These are phyloP conservation scores for Phialophora verrucosa DNA, from an alignment of 2,329 filamentous ascomycete genomes.

Conservation along the genomic window DNA sequence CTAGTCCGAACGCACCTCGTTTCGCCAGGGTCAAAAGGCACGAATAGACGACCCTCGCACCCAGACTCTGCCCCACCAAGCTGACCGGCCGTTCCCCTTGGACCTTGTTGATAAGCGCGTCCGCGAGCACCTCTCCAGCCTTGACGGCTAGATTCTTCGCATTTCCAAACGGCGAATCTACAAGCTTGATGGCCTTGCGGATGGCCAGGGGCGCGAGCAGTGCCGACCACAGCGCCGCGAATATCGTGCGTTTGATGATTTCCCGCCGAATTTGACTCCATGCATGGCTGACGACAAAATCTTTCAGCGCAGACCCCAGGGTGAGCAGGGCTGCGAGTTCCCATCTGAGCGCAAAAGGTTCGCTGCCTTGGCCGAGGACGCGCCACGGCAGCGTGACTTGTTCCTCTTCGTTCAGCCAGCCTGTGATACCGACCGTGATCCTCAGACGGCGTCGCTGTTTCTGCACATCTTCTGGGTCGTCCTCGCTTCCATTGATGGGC, in stretches of 20 bases:
- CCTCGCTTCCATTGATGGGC: slow-evolving; percentile 55
- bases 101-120: slow-evolving; percentile 73
- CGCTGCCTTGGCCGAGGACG: slow-evolving; percentile 65
- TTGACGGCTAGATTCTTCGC: slow-evolving; percentile 73
- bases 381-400: slow-evolving; percentile 73
- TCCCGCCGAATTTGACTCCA: slow-evolving; percentile 70
- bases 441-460: slow-evolving; percentile 62
- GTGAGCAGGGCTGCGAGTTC: slow-evolving; percentile 73
- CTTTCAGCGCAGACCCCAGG: slow-evolving; percentile 72
- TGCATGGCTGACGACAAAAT: slow-evolving; percentile 73
- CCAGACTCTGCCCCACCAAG: slow-evolving; percentile 73
- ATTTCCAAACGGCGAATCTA: slow-evolving; percentile 76
- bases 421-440: slow-evolving; percentile 73
- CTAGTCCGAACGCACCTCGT: slow-evolving; percentile 73
- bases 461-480: slow-evolving; percentile 42
- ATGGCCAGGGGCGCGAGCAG: slow-evolving; percentile 63
- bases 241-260: slow-evolving; percentile 72
- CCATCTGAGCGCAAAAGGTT: slow-evolving; percentile 77
- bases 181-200: slow-evolving; percentile 63
- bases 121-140: slow-evolving; percentile 72
- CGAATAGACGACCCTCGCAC: slow-evolving; percentile 74
- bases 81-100: slow-evolving; percentile 76
- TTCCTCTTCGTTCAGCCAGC: slow-evolving; percentile 72
- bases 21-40: slow-evolving; percentile 74
- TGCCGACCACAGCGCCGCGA: slow-evolving; percentile 58